A percentile compares a stretch with the other conserved stretches of the same genome.
These are phyloP conservation scores for Xylaria sp. DNA, from an alignment of 2,329 filamentous ascomycete genomes.

Conservation along the genomic window DNA sequence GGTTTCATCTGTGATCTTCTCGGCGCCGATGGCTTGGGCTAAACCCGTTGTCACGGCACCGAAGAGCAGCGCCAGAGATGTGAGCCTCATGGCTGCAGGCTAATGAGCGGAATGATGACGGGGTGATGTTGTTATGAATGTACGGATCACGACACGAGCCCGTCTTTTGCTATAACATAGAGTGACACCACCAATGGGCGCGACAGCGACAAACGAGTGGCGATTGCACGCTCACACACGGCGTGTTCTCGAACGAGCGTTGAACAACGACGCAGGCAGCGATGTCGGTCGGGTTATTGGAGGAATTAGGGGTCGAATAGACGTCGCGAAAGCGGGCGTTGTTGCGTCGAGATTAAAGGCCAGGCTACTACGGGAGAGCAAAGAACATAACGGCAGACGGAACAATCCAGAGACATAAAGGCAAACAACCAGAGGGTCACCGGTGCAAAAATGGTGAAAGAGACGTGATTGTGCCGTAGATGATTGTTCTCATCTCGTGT, in stretches of 20 bases:
- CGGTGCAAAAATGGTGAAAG: slow-evolving; percentile 3
- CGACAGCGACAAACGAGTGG: slow-evolving; percentile 4
- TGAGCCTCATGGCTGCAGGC: slow-evolving; percentile 39
- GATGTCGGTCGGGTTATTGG: slow-evolving; percentile 6
- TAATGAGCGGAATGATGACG: slow-evolving; percentile 9
- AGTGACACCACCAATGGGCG: slow-evolving; percentile 1
- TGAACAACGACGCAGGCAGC: background rate
- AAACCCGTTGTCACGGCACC: slow-evolving; percentile 40
- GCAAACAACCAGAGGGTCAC: slow-evolving; percentile 3
- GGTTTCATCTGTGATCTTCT: slow-evolving; percentile 35
- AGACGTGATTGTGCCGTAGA: slow-evolving; percentile 1
- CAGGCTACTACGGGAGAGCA: slow-evolving; percentile 9
- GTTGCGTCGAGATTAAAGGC: slow-evolving; percentile 24
- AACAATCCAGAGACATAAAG: slow-evolving; percentile 1
- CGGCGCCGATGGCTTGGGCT: slow-evolving; percentile 33
- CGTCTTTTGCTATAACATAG: slow-evolving; percentile 2
- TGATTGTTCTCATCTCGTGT: slow-evolving; percentile 6
- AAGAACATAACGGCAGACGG: slow-evolving; percentile 14
- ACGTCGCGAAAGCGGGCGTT: slow-evolving; percentile 25
- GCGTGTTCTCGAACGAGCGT: slow-evolving; percentile 4
- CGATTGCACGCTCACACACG: background rate
- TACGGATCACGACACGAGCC: slow-evolving; percentile 4
- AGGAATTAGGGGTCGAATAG: slow-evolving; percentile 17
- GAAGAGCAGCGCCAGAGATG: slow-evolving; percentile 42
- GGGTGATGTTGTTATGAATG: slow-evolving; percentile 1